Evolutionary conservation across 23 red algal species (phyloP).

Genomic region (Gracilaria gracilis): DNA sequence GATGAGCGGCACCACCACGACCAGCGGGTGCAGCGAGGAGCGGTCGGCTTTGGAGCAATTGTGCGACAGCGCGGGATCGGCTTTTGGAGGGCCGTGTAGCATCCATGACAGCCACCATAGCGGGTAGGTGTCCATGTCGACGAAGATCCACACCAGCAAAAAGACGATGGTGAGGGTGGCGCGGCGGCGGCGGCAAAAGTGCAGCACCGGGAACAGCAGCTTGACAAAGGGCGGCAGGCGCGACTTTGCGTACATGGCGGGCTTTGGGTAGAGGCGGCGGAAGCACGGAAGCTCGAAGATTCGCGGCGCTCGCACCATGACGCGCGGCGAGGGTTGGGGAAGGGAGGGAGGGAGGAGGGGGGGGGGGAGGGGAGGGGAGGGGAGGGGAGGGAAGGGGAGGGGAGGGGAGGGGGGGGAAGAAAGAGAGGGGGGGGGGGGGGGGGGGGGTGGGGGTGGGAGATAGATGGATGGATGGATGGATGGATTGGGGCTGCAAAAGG

Average conservation of each 20-base stretch:
- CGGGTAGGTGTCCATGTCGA: constrained; percentile 47
- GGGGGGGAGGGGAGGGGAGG: not conserved
- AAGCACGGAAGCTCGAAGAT: constrained; percentile 22
- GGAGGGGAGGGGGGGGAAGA: not conserved
- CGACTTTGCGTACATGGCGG: not conserved
- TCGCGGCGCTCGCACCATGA: constrained; percentile 5
- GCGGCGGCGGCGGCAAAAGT: constrained; percentile 39
- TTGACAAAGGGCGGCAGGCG: not conserved
- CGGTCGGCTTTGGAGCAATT: constrained; percentile 10
- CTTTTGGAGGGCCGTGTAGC: not conserved
- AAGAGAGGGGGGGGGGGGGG: not conserved
- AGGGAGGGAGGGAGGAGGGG: not conserved
- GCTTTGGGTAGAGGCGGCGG: not conserved
- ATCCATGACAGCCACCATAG: constrained; percentile 25
- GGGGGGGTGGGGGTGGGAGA: not conserved
- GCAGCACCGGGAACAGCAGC: not conserved
- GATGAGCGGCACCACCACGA: constrained; percentile 71
- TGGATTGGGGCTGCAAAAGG: no score
- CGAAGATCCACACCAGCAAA: constrained; percentile 26
- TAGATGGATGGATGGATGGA: no score
- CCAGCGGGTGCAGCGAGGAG: constrained; percentile 22
- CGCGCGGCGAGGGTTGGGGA: not conserved
- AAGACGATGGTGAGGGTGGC: constrained; percentile 27
- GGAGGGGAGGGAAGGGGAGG: not conserved
- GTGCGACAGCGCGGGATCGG: constrained; percentile 19